These are phyloP conservation scores for Melampsora larici-populina DNA, from an alignment of 1,284 basidiomycete genomes.

Conservation along the genomic window DNA sequence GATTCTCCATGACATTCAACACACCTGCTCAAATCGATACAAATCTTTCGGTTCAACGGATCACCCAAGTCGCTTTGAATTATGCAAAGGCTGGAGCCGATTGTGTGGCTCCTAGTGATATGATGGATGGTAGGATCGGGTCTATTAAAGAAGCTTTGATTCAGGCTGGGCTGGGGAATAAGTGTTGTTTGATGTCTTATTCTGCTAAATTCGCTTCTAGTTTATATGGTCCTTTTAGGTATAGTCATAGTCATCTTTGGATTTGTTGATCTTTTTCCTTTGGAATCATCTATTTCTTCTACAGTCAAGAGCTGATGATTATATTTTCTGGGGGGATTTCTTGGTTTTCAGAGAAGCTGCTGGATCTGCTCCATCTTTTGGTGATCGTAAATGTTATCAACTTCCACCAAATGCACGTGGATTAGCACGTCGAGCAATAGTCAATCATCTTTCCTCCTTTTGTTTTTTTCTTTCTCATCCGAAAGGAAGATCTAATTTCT, in stretches of 20 bases:
- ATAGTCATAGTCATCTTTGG: slow-evolving; percentile 49
- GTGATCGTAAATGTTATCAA: slow-evolving; percentile 95
- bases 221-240: slow-evolving; percentile 97
- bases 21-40: slow-evolving; percentile 63
- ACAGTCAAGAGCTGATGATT: not conserved
- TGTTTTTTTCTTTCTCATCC: not conserved
- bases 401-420: slow-evolving; percentile 84
- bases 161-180: slow-evolving; percentile 75
- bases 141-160: slow-evolving; percentile 84
- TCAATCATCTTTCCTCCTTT: slow-evolving; percentile 57
- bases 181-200: slow-evolving; percentile 91
- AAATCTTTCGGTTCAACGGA: slow-evolving; percentile 71
- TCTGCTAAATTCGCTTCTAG: slow-evolving; percentile 97
- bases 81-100: slow-evolving; percentile 91
- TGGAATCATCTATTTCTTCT: too few species aligned
- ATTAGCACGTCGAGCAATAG: slow-evolving; percentile 86
- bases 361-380: slow-evolving; percentile 87
- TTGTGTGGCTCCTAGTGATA: slow-evolving; percentile 97
- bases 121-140: slow-evolving; percentile 96
- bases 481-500: not conserved
- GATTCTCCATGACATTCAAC: slow-evolving; percentile 56
- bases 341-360: slow-evolving; percentile 98
- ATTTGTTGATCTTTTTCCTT: too few species aligned
- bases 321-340: too few species aligned
- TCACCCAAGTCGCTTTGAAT: slow-evolving; percentile 84